Conservation (phyloP, 306 rosid species). For the Corylus heterophylla region DNA sequence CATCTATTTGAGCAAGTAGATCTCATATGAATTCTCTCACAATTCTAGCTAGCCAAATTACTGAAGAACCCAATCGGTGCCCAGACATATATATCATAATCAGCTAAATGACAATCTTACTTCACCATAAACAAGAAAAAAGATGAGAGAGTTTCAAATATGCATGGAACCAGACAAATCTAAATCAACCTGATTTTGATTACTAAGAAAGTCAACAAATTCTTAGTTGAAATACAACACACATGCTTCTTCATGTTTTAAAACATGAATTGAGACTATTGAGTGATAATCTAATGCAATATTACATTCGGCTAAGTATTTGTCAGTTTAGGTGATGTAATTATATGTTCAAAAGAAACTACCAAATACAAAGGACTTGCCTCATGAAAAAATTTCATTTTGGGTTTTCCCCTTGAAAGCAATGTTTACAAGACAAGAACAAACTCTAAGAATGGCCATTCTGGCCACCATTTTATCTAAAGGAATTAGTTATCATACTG, state of each 20-base stretch:
- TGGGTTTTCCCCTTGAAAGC: neutral
- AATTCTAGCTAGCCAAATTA: too few relatives aligned
- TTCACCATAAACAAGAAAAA: too few relatives aligned
- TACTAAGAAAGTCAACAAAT: too few relatives aligned
- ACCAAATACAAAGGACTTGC: neutral
- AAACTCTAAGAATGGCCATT: neutral
- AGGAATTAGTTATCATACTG: neutral
- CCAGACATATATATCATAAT: too few relatives aligned
- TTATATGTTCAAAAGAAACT: neutral
- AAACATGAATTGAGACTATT: neutral
- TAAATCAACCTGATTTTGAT: too few relatives aligned
- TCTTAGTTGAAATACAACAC: neutral
- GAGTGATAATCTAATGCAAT: neutral
- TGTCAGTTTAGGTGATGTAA: too few relatives aligned
- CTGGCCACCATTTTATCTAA: neutral
- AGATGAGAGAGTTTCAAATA: neutral
- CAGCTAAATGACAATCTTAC: too few relatives aligned
- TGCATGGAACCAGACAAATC: too few relatives aligned
- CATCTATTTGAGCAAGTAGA: too few relatives aligned
- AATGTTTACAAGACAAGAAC: neutral
- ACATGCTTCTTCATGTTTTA: neutral
- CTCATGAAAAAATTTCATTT: neutral
- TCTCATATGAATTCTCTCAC: too few relatives aligned
- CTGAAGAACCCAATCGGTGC: too few relatives aligned
- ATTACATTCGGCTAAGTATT: too few relatives aligned